Evolutionary conservation across 257 asterid species (phyloP).

Genomic region (Nicotiana noctiflora): DNA sequence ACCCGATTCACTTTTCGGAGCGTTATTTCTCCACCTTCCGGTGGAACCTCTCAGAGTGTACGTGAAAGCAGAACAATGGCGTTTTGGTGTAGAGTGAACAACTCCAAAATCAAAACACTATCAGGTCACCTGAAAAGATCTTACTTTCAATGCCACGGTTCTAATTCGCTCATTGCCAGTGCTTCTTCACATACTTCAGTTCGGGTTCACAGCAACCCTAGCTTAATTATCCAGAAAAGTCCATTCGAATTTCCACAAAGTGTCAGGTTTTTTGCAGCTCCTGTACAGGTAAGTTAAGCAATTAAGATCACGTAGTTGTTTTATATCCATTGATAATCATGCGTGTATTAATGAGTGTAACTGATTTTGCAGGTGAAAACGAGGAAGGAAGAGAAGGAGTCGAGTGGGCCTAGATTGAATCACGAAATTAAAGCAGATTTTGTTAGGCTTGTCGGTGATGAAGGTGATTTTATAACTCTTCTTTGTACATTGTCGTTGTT

Average conservation of each 20-base stretch:
- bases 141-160: conserved; percentile 21
- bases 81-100: conserved; percentile 56
- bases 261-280: conserved; percentile 59
- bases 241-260: conserved; percentile 25
- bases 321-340: background rate
- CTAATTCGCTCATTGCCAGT: conserved; percentile 17
- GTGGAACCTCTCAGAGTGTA: background rate
- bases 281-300: conserved; percentile 44
- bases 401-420: conserved; percentile 53
- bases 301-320: background rate
- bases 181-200: conserved; percentile 20
- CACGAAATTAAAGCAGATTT: conserved; percentile 44
- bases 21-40: conserved; percentile 15
- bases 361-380: conserved; percentile 25
- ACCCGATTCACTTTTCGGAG: background rate
- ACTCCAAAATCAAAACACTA: conserved; percentile 25
- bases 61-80: conserved; percentile 30
- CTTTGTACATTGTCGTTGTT: background rate
- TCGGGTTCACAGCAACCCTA: conserved; percentile 19
- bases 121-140: conserved; percentile 30
- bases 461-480: conserved; percentile 35
- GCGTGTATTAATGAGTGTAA: background rate
- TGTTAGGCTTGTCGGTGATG: conserved; percentile 66
- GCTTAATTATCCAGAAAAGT: conserved; percentile 11
- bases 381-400: conserved; percentile 44